Conservation (phyloP, 208 protist genomes). For the Acanthamoeba royreba region DNA sequence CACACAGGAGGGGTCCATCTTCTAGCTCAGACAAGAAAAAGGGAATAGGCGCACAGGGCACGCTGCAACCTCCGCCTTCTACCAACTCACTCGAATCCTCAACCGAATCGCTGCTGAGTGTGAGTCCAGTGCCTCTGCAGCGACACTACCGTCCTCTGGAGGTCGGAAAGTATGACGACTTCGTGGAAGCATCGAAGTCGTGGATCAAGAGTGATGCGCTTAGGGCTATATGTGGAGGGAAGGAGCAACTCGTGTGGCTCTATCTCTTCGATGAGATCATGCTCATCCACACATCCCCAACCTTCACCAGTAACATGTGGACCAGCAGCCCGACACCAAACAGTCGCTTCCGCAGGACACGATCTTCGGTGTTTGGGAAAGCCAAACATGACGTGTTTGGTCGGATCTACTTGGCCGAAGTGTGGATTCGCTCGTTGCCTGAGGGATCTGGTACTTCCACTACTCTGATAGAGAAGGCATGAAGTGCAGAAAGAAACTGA, state of each 20-base stretch:
- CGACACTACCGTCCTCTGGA: neutral
- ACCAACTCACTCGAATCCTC: neutral
- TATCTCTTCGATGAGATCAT: neutral
- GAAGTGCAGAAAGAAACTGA: neutral
- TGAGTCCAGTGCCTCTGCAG: too few species aligned
- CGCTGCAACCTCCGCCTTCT: too few species aligned
- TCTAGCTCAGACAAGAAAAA: too few species aligned
- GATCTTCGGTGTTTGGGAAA: neutral
- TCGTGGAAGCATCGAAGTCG: neutral
- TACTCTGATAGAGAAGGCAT: neutral
- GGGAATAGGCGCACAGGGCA: too few species aligned
- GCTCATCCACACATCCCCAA: neutral
- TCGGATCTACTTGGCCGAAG: neutral
- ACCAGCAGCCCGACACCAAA: neutral
- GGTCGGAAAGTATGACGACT: neutral
- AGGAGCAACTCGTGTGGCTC: neutral
- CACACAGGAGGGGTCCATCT: neutral
- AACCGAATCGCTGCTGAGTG: neutral
- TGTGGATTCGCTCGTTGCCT: neutral
- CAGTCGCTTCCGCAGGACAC: neutral
- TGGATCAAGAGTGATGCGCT: neutral
- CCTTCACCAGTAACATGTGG: neutral
- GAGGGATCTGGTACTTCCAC: neutral
- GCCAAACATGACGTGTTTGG: neutral
- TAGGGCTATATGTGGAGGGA: neutral